Conservation (phyloP, 768 basidiomycete genomes). For the Trichaptum fuscoviolaceum region DNA sequence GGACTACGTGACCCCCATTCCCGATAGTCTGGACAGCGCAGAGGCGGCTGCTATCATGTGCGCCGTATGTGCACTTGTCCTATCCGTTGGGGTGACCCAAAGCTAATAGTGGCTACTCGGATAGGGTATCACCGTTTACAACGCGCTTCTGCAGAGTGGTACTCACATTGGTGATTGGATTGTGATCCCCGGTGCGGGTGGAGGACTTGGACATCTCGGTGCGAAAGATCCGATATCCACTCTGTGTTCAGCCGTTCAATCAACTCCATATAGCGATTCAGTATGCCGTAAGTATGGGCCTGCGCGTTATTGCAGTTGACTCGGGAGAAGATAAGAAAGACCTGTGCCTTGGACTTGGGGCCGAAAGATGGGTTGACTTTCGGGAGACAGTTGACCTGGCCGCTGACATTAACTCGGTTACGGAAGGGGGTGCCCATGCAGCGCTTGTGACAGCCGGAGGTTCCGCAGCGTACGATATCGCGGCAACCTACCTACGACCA, state of each 20-base stretch:
- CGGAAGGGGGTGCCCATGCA: slow-evolving; percentile 43
- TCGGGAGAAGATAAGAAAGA: slow-evolving; percentile 36
- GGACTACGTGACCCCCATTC: slow-evolving; percentile 40
- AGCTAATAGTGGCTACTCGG: background rate
- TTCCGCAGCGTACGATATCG: slow-evolving; percentile 36
- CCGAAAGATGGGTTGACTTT: slow-evolving; percentile 44
- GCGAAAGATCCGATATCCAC: background rate
- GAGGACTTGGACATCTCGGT: slow-evolving; percentile 40
- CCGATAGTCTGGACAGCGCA: slow-evolving; percentile 33
- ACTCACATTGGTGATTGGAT: slow-evolving; percentile 33
- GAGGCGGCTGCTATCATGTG: slow-evolving; percentile 41
- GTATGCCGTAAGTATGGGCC: slow-evolving; percentile 38
- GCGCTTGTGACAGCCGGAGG: slow-evolving; percentile 22
- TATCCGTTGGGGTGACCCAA: background rate
- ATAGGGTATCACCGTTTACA: slow-evolving; percentile 41
- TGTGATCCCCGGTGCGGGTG: slow-evolving; percentile 35
- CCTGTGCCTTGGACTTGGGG: slow-evolving; percentile 33
- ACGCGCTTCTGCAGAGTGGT: slow-evolving; percentile 35
- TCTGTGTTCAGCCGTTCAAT: background rate
- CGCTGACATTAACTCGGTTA: slow-evolving; percentile 29
- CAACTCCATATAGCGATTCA: slow-evolving; percentile 30
- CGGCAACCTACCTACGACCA: slow-evolving; percentile 39
- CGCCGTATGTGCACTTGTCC: slow-evolving; percentile 22
- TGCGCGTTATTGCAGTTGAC: slow-evolving; percentile 45
- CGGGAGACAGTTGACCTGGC: slow-evolving; percentile 35